phyloP scores from a whole-genome alignment of 83 land plant genomes.

The Picea abies region DNA sequence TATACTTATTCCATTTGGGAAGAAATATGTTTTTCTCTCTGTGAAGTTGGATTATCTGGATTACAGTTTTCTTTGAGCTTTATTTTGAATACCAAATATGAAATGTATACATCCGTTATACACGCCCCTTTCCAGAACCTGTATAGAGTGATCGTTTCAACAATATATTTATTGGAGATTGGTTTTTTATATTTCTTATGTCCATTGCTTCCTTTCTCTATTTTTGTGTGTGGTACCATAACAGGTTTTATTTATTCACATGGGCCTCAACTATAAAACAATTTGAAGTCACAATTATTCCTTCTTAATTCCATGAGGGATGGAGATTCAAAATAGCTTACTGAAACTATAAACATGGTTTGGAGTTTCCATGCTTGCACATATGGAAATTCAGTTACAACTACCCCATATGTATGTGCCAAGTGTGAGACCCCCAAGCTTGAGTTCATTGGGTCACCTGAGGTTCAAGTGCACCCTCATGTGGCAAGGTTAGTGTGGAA shows the following conservation, averaged over 20 bases:
- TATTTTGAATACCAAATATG: not conserved
- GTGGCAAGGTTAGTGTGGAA: slow-evolving; percentile 8
- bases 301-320: not conserved
- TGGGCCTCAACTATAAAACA: not conserved
- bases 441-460: not conserved
- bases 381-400: slow-evolving; percentile 2
- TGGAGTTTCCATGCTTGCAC: slow-evolving; percentile 8
- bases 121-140: not conserved
- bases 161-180: not conserved
- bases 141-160: not conserved
- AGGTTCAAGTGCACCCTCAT: not conserved
- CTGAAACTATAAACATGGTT: not conserved
- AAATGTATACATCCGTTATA: not conserved
- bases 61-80: slow-evolving; percentile 8
- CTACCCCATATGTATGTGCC: not conserved
- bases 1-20: no score
- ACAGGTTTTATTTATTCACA: slow-evolving; percentile 2
- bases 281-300: slow-evolving; percentile 7
- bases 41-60: slow-evolving; percentile 1
- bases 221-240: not conserved
- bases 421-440: not conserved
- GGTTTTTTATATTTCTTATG: not conserved
- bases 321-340: not conserved
- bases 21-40: not conserved
- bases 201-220: not conserved